phyloP scores from a whole-genome alignment of 148 eudicot species.

The Suaeda aralocaspica region DNA sequence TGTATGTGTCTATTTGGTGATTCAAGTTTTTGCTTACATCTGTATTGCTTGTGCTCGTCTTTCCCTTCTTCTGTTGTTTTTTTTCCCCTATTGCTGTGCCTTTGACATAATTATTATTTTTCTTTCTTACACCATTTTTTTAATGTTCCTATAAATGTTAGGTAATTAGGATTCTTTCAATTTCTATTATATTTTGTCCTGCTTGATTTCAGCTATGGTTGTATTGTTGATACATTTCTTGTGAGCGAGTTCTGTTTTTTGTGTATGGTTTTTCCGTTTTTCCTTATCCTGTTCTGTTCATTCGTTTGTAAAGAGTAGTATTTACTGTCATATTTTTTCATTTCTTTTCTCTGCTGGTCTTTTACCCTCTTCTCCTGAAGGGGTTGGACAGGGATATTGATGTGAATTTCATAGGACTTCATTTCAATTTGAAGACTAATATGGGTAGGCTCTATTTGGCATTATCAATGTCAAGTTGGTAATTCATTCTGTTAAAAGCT shows the following conservation, averaged over 20 bases:
- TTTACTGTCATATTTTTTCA: background rate
- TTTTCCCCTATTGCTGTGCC: too few relatives aligned
- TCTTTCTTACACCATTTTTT: background rate
- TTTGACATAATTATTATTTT: background rate
- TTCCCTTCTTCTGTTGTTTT: background rate
- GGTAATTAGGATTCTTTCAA: background rate
- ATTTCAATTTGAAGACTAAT: background rate
- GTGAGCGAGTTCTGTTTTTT: too few relatives aligned
- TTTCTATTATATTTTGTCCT: background rate
- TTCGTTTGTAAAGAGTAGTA: background rate
- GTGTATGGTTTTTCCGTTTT: background rate
- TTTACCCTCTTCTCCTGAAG: background rate
- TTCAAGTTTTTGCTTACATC: background rate
- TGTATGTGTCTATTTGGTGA: background rate
- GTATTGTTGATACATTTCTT: background rate
- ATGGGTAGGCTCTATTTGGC: background rate
- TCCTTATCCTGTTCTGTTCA: background rate
- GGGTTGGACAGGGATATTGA: background rate
- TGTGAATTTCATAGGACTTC: background rate
- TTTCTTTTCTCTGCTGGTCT: background rate
- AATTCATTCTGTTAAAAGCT: background rate
- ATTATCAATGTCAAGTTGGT: background rate
- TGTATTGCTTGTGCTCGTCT: background rate
- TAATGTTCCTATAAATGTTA: background rate
- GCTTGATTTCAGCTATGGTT: background rate